A percentile compares a stretch with the other conserved stretches of the same genome.
Evolutionary conservation across 2,329 filamentous ascomycete genomes (phyloP).

Genomic region (Ilyonectria robusta): DNA sequence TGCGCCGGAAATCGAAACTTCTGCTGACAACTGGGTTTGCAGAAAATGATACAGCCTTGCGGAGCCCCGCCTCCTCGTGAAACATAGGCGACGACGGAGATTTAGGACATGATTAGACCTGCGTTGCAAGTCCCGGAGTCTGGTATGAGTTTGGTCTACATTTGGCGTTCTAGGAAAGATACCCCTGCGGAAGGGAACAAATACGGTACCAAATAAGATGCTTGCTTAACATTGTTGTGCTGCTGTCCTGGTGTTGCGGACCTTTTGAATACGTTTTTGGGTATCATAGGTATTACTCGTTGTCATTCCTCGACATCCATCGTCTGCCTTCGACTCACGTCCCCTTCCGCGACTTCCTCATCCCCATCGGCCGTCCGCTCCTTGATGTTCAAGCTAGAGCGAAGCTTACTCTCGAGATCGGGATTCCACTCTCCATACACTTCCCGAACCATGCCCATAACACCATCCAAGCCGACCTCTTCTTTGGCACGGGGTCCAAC

Average conservation of each 20-base stretch:
- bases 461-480: slow-evolving; percentile 84
- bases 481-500: slow-evolving; percentile 88
- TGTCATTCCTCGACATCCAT: slow-evolving; percentile 24
- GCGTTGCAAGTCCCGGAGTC: slow-evolving; percentile 16
- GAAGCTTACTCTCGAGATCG: slow-evolving; percentile 72
- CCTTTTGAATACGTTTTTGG: slow-evolving; percentile 27
- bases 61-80: slow-evolving; percentile 71
- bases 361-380: slow-evolving; percentile 38
- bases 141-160: slow-evolving; percentile 21
- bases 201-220: slow-evolving; percentile 15
- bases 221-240: slow-evolving; percentile 8
- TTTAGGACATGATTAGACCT: not conserved
- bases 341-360: slow-evolving; percentile 43
- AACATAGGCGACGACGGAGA: slow-evolving; percentile 53
- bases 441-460: slow-evolving; percentile 77
- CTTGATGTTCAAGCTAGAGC: slow-evolving; percentile 72
- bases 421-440: slow-evolving; percentile 69
- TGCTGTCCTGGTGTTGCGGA: not conserved
- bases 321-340: slow-evolving; percentile 30
- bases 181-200: slow-evolving; percentile 37
- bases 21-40: slow-evolving; percentile 14
- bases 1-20: too few relatives aligned
- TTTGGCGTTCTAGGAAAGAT: slow-evolving; percentile 46
- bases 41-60: slow-evolving; percentile 78
- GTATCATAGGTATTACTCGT: slow-evolving; percentile 38